Evolutionary conservation across 1,284 basidiomycete genomes (phyloP), one percentile per base, ranked within the genome.

Genomic region (Ustilago shanxiensis): DNA sequence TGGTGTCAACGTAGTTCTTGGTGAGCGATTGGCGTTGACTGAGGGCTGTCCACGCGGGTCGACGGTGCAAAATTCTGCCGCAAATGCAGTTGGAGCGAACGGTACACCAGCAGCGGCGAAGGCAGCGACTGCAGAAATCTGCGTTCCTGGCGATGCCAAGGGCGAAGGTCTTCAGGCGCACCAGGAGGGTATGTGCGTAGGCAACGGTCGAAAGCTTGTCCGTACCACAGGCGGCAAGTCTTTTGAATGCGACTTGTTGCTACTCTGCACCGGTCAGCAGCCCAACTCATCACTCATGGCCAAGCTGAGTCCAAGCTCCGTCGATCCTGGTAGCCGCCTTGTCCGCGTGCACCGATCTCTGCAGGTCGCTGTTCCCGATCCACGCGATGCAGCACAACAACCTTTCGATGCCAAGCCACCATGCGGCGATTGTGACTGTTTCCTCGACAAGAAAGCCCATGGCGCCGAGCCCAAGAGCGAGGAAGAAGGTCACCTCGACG

Each of bases 371-470:
- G 56, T 79, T 1, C 81, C 81, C 9, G 70, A 79, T 29, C 79
- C 80, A 22, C 51, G 72, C 22, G 77, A 82, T 51, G 79, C 80
- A 20, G 66, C 64, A 13, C 82, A 79, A 45, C 76, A 76, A 37
- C 81, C 83, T 1, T 78, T 84, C 26, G 81, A 80, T 22, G 71
- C 72, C 14, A 65, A 66, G 18, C 76, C 81, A 5, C 82, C 83
- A 2, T 86, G 84, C 56, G 82, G 81, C 31, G 83, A 85, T 59
- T 86, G 84, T 66, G 84, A 85, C 62, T 86, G 84, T 50, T 85
- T 85, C 68, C 67, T 83, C 22, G 84, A 85, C 62, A 83, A 84
- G 62, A 84, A 85, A 62, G 71, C 79, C 1, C 29, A 68, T 52
- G 52, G 68, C 10, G 60, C 62, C 47, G 74, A 79, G 14, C 64